Percentiles rank a stretch among this genome's conserved stretches.
These are phyloP conservation scores for Nematocida sp. DNA, from an alignment of 371 early-diverging fungal species.

Conservation along the genomic window DNA sequence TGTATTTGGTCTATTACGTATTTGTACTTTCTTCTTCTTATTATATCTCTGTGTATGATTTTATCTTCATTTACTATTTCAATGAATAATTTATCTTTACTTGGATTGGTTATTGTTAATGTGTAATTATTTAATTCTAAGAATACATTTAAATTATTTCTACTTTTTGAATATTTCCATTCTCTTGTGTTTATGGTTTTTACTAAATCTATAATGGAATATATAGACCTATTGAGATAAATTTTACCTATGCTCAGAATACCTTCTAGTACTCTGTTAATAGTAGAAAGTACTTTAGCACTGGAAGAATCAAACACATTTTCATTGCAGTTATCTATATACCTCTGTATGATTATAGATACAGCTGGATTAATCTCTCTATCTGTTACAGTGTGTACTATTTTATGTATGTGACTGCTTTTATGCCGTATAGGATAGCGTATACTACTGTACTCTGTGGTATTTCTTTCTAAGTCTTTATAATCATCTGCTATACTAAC, in stretches of 20 bases:
- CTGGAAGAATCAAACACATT: background rate
- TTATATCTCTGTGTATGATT: conserved; percentile 4
- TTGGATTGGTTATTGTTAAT: background rate
- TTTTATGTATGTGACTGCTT: background rate
- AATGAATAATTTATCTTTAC: background rate
- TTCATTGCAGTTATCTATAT: background rate
- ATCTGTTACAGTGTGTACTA: background rate
- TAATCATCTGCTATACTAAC: conserved; percentile 30
- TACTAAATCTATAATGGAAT: background rate
- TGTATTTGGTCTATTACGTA: background rate
- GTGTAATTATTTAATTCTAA: background rate
- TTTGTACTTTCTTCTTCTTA: background rate
- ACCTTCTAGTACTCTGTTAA: background rate
- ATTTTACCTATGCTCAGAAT: background rate
- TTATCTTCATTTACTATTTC: background rate
- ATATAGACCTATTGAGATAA: background rate
- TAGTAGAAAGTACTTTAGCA: background rate
- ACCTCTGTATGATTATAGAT: conserved; percentile 2
- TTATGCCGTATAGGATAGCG: background rate
- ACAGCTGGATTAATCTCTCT: background rate
- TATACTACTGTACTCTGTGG: background rate
- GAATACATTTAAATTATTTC: background rate
- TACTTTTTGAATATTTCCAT: background rate
- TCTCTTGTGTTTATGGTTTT: background rate
- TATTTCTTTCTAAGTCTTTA: background rate